These are phyloP conservation scores for Russula dissimulans DNA, from an alignment of 768 basidiomycete species.

Conservation along the genomic window DNA sequence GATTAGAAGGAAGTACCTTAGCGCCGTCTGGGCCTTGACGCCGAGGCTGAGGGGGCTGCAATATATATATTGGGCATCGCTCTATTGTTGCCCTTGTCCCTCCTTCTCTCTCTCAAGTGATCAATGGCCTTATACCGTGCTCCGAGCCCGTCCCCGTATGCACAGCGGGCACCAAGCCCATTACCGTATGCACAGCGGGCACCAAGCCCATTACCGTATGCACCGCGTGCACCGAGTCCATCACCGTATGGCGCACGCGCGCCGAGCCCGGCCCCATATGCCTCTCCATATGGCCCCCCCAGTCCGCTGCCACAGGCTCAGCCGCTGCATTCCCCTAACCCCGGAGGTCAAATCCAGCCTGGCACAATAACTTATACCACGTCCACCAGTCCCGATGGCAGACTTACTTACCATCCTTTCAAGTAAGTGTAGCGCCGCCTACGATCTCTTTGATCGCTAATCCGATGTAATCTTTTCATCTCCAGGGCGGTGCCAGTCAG, in stretches of 20 bases:
- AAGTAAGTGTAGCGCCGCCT: conserved; percentile 34
- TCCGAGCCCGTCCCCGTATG: conserved; percentile 1
- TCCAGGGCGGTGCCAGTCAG: conserved; percentile 65
- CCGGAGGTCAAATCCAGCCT: conserved; percentile 42
- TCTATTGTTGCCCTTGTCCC: background rate
- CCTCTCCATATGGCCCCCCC: background rate
- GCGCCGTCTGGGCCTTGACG: conserved; percentile 6
- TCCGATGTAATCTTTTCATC: conserved; percentile 13
- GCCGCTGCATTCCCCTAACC: background rate
- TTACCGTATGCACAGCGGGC: conserved; percentile 2
- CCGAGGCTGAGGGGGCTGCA: conserved; percentile 2
- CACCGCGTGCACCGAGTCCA: conserved; percentile 10
- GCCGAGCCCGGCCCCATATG: too few species aligned
- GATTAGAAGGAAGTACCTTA: conserved; percentile 6
- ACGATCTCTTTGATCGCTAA: conserved; percentile 6
- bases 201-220: conserved; percentile 2
- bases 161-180: conserved; percentile 10
- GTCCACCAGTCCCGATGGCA: conserved; percentile 50
- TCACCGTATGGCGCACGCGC: background rate
- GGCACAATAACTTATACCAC: conserved; percentile 73
- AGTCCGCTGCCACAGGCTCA: conserved; percentile 14
- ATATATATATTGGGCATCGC: conserved; percentile 7
- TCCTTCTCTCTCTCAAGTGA: background rate
- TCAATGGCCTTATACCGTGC: conserved; percentile 15
- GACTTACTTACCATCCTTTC: conserved; percentile 61